Base-by-base conservation (phyloP, 2,329 filamentous ascomycete species). In the Aspergillus ochraceoroseus region DNA sequence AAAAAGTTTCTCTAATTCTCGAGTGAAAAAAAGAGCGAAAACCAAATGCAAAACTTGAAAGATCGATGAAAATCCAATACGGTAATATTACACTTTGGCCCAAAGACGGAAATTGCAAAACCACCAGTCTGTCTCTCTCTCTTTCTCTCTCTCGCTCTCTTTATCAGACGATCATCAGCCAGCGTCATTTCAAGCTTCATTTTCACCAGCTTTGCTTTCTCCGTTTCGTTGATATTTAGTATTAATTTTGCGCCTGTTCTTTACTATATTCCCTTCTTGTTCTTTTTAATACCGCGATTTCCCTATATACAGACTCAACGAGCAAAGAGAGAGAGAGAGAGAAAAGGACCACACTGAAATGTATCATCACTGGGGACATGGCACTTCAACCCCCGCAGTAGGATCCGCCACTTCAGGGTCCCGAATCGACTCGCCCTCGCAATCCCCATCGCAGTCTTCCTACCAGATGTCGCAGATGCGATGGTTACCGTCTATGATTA, bases 401-500 rank as follows among this genome's bases (percentile, higher is more conserved):
- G 32, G 31, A 30, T 31, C 32, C 20, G 28, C 44, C 17, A 32
- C 41, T 2, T 14, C 39, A 17, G 41, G 31, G 18, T 20, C 45
- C 43, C 31, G 48, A 42, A 39, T 42, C 35, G 45, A 42, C 13
- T 34, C 48, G 1, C 27, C 44, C 13, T 34, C 37, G 3, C 36
- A 30, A 5, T 32, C 48, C 9, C 27, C 49, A 9, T 33, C 49
- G n/a, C 43, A 47, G 11, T 39, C 51, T 7, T 42, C 52, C 9
- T 53, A 44, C 30, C 51, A 48, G 29, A 47, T 57, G 40, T 44
- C 54, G 1, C 53, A 54, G 38, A 36, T 57, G 30, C 54, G 50
- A 45, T 58, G 55, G 55, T 46, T 53, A 12, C 49, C 54, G 3
- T 54, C 52, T 1, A 51, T 54, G 45, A 47, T 56, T 20, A 51